These are phyloP conservation scores for Entamoeba dispar DNA, from an alignment of 208 protist genomes.

Conservation along the genomic window DNA sequence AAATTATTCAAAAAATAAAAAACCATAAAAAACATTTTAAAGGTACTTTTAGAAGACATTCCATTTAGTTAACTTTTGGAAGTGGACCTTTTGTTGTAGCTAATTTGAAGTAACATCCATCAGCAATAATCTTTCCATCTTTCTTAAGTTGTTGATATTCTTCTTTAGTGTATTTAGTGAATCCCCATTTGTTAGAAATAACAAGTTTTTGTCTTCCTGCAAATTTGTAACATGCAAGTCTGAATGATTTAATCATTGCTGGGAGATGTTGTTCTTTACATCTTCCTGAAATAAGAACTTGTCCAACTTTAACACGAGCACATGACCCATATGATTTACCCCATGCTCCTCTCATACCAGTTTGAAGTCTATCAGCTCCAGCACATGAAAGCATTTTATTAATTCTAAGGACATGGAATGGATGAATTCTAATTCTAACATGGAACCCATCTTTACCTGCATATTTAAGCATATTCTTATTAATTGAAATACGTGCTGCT, in stretches of 20 bases:
- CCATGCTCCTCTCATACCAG: constrained; percentile 84
- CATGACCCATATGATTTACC: constrained; percentile 79
- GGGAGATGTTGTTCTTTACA: constrained; percentile 42
- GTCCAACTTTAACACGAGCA: constrained; percentile 81
- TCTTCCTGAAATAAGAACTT: constrained; percentile 84
- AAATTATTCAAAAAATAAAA: neutral
- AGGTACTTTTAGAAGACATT: too few relatives aligned
- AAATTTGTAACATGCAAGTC: constrained; percentile 69
- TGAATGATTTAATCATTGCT: constrained; percentile 53
- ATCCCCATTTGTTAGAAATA: constrained; percentile 64
- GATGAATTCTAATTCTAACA: constrained; percentile 87
- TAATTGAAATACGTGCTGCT: constrained; percentile 88
- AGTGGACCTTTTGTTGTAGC: constrained; percentile 43
- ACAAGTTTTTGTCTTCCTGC: constrained; percentile 62
- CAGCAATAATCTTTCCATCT: constrained; percentile 37
- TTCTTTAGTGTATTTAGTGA: constrained; percentile 52
- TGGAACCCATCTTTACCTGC: constrained; percentile 91
- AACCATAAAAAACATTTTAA: neutral
- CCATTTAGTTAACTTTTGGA: neutral
- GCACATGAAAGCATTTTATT: constrained; percentile 99
- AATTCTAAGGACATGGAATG: constrained; percentile 93
- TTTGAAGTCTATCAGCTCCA: constrained; percentile 92
- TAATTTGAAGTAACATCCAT: constrained; percentile 49
- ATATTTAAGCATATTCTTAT: constrained; percentile 94
- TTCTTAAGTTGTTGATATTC: constrained; percentile 40